A percentile compares a stretch with the other conserved stretches of the same genome.
phyloP scores from a whole-genome alignment of 1,284 basidiomycete species.

The Peniophora sp. region DNA sequence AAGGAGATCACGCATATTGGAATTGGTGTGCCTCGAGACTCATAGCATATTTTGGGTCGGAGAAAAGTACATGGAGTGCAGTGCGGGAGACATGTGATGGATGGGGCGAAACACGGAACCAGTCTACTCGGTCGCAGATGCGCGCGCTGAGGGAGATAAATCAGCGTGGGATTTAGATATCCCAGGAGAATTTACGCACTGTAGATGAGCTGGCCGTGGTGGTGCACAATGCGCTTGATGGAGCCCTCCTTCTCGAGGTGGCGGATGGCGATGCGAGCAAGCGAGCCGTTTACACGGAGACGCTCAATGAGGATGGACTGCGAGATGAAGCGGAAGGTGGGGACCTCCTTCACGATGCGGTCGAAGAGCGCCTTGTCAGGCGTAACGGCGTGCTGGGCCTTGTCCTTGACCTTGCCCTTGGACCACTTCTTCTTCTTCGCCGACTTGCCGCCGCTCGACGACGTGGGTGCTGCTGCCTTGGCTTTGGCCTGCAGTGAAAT shows the following conservation, averaged over 20 bases:
- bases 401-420: conserved; percentile 99
- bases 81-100: no score
- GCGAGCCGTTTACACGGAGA: conserved; percentile 90
- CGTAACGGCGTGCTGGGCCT: conserved; percentile 91
- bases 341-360: conserved; percentile 98
- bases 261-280: conserved; percentile 89
- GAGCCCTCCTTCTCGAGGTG: conserved; percentile 92
- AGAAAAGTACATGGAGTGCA: no score
- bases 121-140: no score
- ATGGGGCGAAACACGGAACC: no score
- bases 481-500: conserved; percentile 63
- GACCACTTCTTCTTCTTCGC: conserved; percentile 99
- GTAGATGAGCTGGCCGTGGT: conserved; percentile 91
- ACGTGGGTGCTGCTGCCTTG: conserved; percentile 60
- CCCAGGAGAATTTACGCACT: conserved; percentile 58
- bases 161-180: not conserved
- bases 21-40: no score
- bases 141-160: no score
- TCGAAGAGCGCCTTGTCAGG: conserved; percentile 91
- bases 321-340: conserved; percentile 98
- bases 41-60: no score
- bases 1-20: no score
- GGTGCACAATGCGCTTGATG: conserved; percentile 97
- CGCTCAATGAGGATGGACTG: conserved; percentile 98
- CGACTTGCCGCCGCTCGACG: conserved; percentile 69